A percentile compares a stretch with the other conserved stretches of the same genome.
phyloP scores from a whole-genome alignment of 306 rosid genomes.

The Vachellia collinsii region DNA sequence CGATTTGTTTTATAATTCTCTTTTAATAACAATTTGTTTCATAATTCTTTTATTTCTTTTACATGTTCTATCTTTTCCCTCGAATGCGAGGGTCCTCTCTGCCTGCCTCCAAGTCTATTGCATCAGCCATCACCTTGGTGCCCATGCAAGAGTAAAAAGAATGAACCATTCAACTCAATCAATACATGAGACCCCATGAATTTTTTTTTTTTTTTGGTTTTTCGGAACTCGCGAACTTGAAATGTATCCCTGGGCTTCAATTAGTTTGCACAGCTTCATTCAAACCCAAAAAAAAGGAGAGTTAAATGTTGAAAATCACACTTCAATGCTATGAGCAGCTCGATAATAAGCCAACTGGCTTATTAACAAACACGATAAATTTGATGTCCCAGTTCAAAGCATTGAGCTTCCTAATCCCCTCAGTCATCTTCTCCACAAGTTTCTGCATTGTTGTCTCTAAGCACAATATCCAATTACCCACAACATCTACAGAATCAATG shows the following conservation, averaged over 20 bases:
- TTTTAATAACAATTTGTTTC: too few relatives aligned
- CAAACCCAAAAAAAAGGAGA: not conserved
- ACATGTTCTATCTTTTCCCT: not conserved
- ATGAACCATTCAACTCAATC: not conserved
- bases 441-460: not conserved
- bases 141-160: not conserved
- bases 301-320: not conserved
- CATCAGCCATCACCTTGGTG: not conserved
- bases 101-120: not conserved
- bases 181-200: not conserved
- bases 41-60: too few relatives aligned
- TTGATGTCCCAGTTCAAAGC: not conserved
- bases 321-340: not conserved
- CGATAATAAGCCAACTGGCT: not conserved
- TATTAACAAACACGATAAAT: not conserved
- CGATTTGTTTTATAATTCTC: too few relatives aligned
- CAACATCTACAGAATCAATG: not conserved
- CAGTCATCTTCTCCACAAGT: not conserved
- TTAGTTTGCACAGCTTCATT: not conserved
- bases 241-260: not conserved
- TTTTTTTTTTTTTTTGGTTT: too few relatives aligned
- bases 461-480: not conserved
- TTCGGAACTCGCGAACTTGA: not conserved
- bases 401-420: not conserved
- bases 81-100: not conserved